Conservation (phyloP, 2,329 filamentous ascomycete species). For the Venturia pyrina region DNA sequence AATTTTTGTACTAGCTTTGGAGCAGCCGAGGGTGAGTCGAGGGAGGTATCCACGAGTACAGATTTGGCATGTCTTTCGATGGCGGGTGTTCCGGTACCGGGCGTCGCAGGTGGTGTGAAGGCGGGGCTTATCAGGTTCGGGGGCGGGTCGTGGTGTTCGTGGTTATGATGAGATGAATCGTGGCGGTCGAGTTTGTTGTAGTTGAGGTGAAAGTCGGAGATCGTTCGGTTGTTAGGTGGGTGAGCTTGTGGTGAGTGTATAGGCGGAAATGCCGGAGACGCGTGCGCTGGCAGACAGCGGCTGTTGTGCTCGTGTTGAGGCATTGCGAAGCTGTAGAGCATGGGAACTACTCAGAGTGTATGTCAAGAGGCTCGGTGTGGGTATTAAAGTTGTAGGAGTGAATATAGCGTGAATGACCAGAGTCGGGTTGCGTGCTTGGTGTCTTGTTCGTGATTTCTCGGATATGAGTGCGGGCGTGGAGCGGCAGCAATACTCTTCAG, state of each 20-base stretch:
- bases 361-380: too few species aligned
- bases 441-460: not conserved
- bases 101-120: conserved; percentile 28
- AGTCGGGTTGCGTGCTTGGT: not conserved
- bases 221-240: conserved; percentile 20
- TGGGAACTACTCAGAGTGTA: not conserved
- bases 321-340: conserved; percentile 7
- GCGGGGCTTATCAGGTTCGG: conserved; percentile 39
- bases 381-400: not conserved
- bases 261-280: conserved; percentile 41
- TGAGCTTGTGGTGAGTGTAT: conserved; percentile 34
- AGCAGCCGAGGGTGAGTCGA: conserved; percentile 37
- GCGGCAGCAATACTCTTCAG: not conserved
- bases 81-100: conserved; percentile 20
- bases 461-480: not conserved
- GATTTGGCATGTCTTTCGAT: conserved; percentile 29
- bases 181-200: conserved; percentile 17
- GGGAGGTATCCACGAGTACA: conserved; percentile 32
- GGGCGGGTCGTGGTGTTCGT: conserved; percentile 18
- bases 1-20: conserved; percentile 53
- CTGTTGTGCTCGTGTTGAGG: conserved; percentile 6
- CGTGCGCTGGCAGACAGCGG: conserved; percentile 38
- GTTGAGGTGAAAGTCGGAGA: conserved; percentile 30
- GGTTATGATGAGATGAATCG: conserved; percentile 20
- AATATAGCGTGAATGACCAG: not conserved